Conservation (phyloP, 306 rosid genomes). For the Castanospermum australe region DNA sequence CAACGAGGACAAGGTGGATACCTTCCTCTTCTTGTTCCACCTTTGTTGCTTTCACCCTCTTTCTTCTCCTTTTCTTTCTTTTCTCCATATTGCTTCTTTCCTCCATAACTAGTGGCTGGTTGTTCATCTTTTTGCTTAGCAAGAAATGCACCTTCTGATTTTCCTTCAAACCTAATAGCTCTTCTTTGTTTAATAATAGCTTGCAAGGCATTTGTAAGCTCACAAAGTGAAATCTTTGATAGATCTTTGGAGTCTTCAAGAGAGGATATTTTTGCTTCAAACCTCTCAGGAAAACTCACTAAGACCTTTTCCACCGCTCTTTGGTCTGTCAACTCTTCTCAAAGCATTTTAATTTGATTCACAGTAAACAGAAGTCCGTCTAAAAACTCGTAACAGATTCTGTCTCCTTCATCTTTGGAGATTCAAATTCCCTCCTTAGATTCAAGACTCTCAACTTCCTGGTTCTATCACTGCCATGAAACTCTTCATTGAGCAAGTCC, state of each 20-base stretch:
- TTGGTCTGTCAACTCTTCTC: neutral
- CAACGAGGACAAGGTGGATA: neutral
- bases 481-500: too few relatives aligned
- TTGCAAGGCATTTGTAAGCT: neutral
- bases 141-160: neutral
- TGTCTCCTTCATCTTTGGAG: neutral
- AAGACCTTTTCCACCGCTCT: neutral
- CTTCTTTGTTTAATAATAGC: neutral
- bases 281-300: neutral
- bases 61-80: neutral
- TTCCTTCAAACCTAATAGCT: neutral
- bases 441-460: neutral
- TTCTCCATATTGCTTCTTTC: neutral
- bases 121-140: neutral
- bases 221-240: neutral
- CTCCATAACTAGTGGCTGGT: neutral
- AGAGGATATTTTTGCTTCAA: too few relatives aligned
- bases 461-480: too few relatives aligned
- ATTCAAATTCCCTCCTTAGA: neutral
- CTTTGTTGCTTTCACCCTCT: neutral
- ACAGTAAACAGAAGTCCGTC: neutral
- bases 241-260: neutral
- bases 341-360: neutral
- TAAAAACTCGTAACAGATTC: neutral
- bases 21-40: neutral